phyloP scores from a whole-genome alignment of 208 protist genomes.

The Vickermania spadyakhi region DNA sequence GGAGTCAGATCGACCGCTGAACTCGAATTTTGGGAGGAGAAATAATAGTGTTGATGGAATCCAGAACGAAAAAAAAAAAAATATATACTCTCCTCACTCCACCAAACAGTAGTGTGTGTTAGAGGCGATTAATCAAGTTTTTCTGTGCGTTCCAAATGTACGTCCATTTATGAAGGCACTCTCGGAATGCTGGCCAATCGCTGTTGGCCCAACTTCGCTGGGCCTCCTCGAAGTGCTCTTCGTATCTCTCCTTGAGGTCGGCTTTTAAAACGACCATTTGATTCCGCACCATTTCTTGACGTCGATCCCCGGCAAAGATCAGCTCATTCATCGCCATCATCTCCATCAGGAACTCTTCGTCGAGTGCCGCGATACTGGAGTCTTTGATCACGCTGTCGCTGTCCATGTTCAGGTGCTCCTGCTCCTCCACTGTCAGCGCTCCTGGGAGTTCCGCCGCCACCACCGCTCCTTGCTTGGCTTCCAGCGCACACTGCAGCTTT shows the following conservation, averaged over 20 bases:
- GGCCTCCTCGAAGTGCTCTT: conserved; percentile 35
- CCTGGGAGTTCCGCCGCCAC: neutral
- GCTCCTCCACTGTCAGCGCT: conserved; percentile 40
- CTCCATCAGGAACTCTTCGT: conserved; percentile 63
- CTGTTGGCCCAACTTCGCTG: conserved; percentile 24
- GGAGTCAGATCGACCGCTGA: too few species aligned
- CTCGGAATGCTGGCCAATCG: conserved; percentile 27
- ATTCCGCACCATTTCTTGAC: conserved; percentile 20
- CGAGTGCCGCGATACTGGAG: conserved; percentile 10
- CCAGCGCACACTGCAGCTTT: conserved; percentile 30
- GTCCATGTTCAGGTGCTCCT: conserved; percentile 48
- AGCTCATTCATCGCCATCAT: conserved; percentile 66
- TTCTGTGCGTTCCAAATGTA: conserved; percentile 61
- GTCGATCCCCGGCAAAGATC: conserved; percentile 46
- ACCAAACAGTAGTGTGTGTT: too few species aligned
- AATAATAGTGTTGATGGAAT: too few species aligned
- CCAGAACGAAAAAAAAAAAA: too few species aligned
- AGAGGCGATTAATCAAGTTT: conserved; percentile 50
- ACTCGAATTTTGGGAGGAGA: too few species aligned
- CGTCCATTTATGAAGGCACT: conserved; percentile 61
- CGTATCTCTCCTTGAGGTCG: conserved; percentile 56
- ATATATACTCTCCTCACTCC: too few species aligned
- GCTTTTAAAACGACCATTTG: conserved; percentile 41
- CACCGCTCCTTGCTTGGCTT: conserved; percentile 12
- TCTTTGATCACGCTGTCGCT: conserved; percentile 35